Percentiles rank a stretch among this genome's conserved stretches.
Evolutionary conservation across 768 basidiomycete species (phyloP).

Genomic region (Trametes cingulata): DNA sequence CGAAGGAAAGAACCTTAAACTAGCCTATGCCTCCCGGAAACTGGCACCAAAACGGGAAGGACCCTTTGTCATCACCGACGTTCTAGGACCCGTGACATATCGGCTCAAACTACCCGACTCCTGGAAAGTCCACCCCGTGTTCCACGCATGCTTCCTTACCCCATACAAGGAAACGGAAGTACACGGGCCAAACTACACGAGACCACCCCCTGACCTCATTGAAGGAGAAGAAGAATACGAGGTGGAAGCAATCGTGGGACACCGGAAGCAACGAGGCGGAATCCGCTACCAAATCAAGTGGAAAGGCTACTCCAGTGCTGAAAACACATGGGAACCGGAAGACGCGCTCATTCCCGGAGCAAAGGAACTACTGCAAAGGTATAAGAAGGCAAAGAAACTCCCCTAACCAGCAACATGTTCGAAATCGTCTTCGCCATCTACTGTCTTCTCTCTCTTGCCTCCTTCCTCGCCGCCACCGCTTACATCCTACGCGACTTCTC

Average conservation of each 20-base stretch:
- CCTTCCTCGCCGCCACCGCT: no score
- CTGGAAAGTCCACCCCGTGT: slow-evolving; percentile 32
- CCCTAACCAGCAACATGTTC: no score
- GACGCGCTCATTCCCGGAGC: no score
- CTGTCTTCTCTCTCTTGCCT: no score
- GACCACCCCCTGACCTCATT: slow-evolving; percentile 18
- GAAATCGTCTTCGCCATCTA: no score
- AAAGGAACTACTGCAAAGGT: no score
- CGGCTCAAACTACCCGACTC: slow-evolving; percentile 25
- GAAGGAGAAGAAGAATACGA: slow-evolving; percentile 23
- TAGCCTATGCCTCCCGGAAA: slow-evolving; percentile 34
- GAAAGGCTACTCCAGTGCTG: slow-evolving; percentile 24
- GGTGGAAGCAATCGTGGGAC: no score
- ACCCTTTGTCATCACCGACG: slow-evolving; percentile 29
- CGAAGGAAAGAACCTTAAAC: no score
- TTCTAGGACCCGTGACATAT: slow-evolving; percentile 25
- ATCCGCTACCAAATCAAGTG: slow-evolving; percentile 33
- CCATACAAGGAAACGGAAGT: slow-evolving; percentile 20
- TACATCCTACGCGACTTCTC: no score
- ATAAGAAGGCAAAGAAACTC: no score
- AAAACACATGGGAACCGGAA: slow-evolving; percentile 18
- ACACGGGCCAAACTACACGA: slow-evolving; percentile 1
- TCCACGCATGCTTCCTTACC: slow-evolving; percentile 20
- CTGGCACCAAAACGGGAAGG: slow-evolving; percentile 22
- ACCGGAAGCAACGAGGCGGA: slow-evolving; percentile 23